phyloP scores from a whole-genome alignment of 257 asterid species.

The Forsythia suspensa region DNA sequence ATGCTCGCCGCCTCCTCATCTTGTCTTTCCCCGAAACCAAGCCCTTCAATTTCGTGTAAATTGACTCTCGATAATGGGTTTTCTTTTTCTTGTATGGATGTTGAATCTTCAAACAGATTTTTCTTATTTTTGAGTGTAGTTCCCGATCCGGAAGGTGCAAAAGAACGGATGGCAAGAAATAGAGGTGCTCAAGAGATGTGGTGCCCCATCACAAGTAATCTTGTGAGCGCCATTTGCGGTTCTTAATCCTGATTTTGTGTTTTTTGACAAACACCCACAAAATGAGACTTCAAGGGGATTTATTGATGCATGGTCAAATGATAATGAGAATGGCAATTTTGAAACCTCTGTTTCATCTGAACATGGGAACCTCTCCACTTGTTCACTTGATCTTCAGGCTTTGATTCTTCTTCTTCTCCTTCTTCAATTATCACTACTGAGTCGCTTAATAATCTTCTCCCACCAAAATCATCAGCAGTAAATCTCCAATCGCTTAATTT shows the following conservation, averaged over 20 bases:
- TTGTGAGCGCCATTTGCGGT: constrained; percentile 88
- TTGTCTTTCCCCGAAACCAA: constrained; percentile 48
- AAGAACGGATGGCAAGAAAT: constrained; percentile 91
- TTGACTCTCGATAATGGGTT: too few relatives aligned
- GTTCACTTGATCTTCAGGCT: constrained; percentile 49
- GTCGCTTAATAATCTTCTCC: too few relatives aligned
- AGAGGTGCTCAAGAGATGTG: constrained; percentile 90
- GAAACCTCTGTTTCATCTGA: constrained; percentile 30
- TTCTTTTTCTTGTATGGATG: too few relatives aligned
- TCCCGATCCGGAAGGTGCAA: constrained; percentile 78
- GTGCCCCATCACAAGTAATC: constrained; percentile 78
- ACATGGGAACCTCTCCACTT: constrained; percentile 34
- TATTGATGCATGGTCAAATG: constrained; percentile 54
- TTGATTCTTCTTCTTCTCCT: too few relatives aligned
- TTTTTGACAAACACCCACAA: background rate
- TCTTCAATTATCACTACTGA: too few relatives aligned
- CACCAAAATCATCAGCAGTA: too few relatives aligned
- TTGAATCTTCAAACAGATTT: too few relatives aligned
- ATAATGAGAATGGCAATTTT: constrained; percentile 17
- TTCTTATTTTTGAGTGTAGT: constrained; percentile 23
- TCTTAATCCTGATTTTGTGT: constrained; percentile 24
- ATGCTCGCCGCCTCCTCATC: constrained; percentile 76
- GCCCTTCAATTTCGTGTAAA: constrained; percentile 39
- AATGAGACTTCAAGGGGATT: constrained; percentile 22
- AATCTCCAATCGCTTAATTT: too few relatives aligned